Conservation (phyloP, 371 early-diverging fungal species). For the Fennellomyces sp. region DNA sequence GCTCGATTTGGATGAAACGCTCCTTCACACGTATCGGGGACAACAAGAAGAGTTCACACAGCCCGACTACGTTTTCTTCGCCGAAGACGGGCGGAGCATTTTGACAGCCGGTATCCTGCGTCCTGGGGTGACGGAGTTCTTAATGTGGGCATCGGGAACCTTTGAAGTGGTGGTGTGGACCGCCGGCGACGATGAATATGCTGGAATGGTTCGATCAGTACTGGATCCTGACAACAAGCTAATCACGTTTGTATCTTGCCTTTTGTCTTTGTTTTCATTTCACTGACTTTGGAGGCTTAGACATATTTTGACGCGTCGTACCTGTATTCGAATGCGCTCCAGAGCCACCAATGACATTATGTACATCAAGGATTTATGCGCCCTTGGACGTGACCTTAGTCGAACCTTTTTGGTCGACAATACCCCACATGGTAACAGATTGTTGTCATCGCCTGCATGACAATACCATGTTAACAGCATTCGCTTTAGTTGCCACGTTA, state of each 20-base stretch:
- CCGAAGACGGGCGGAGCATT: conserved; percentile 29
- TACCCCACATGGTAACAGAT: conserved; percentile 39
- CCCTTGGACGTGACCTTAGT: conserved; percentile 47
- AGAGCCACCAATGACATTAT: conserved; percentile 32
- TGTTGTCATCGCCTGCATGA: not conserved
- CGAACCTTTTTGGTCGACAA: conserved; percentile 49
- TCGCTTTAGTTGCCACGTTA: conserved; percentile 38
- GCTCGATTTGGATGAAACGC: conserved; percentile 48
- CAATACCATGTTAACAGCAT: not conserved
- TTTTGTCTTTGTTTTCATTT: not conserved
- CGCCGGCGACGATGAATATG: conserved; percentile 48
- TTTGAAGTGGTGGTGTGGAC: conserved; percentile 57
- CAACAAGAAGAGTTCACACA: conserved; percentile 14
- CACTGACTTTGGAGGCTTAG: conserved; percentile 16
- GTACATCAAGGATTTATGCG: conserved; percentile 47
- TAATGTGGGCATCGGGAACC: conserved; percentile 42
- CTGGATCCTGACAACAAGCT: conserved; percentile 40
- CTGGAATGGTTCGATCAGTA: conserved; percentile 30
- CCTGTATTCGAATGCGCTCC: conserved; percentile 43
- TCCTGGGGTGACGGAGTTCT: conserved; percentile 50
- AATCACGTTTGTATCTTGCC: conserved; percentile 44
- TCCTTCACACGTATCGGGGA: conserved; percentile 41
- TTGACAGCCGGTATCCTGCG: conserved; percentile 44
- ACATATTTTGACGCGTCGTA: conserved; percentile 41
- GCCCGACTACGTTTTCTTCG: conserved; percentile 43